Conservation (phyloP, 176 grass and related monocot species). For the Aegilops longissima region DNA sequence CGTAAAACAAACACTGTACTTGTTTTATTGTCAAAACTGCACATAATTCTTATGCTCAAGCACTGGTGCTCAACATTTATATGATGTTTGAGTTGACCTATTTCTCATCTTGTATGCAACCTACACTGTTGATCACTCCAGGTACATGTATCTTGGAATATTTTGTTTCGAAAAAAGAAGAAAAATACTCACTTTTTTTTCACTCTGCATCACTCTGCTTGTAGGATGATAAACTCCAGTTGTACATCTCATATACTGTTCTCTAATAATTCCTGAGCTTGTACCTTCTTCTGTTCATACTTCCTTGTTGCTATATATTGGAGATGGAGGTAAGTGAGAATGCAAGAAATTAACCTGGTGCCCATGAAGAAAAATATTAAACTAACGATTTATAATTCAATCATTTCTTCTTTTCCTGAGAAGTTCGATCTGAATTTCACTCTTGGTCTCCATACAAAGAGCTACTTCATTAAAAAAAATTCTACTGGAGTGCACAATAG, state of each 20-base stretch:
- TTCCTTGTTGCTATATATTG: not conserved
- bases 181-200: not conserved
- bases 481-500: not conserved
- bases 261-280: not conserved
- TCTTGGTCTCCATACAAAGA: not conserved
- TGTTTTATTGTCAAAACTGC: not conserved
- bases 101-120: not conserved
- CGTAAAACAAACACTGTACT: not conserved
- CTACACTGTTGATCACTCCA: not conserved
- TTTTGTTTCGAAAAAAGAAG: not conserved
- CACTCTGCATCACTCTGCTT: not conserved
- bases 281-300: not conserved
- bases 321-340: not conserved
- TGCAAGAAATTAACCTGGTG: not conserved
- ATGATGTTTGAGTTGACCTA: not conserved
- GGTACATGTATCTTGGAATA: not conserved
- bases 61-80: not conserved
- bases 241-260: not conserved
- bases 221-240: not conserved
- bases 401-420: not conserved
- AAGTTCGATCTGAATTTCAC: not conserved
- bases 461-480: not conserved
- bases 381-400: not conserved
- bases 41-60: not conserved
- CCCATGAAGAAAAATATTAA: not conserved